Base-by-base conservation (phyloP, 164 flowering plant genomes). In the Piper longum region DNA sequence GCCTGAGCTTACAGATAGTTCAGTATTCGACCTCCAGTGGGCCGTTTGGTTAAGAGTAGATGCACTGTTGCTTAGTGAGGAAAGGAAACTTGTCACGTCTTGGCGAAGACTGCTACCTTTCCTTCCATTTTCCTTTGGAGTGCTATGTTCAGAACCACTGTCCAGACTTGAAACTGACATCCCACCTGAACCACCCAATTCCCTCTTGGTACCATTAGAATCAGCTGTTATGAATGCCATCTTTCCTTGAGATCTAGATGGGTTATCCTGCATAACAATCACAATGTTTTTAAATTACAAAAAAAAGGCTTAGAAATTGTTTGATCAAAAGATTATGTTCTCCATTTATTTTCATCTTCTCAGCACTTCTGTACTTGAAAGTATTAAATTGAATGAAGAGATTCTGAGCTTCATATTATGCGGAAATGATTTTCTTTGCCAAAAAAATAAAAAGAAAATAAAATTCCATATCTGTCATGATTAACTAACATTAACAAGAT, bases 131-230 rank as follows among this genome's bases (percentile, higher is more conserved):
- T 81, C 83, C 64, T 77, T 73, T 11, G 89, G 91, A 16, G 87
- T 80, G 65, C 89, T 68, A 57, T 80, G 76, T 40, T 82, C 93
- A 7, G 89, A 86, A 68, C 89, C 78, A 76, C 88, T 78, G 44
- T 80, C 96, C 8, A 84, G 82, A 72, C 89, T 81, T 64, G 96
- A 85, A 19, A 65, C 70, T 17, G 84, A 62, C 52, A 81, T 82
- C 60, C 77, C 60, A 66, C 89, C 96, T 64, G 85, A 85, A 74
- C 76, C 83, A 62, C 74, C 78, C 17, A 81, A 83, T 59, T 72
- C 76, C 66, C 79, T 75, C 43, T 18, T 70, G 41, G 73, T 68
- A 17, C 71, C 79, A 65, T 72, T 80, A 16, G 75, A 36, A 56
- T 77, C 85, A 17, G 64, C 73, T 63, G 60, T 70, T 9, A 65